Base-by-base conservation (phyloP, 2,329 filamentous ascomycete species). In the Ciborinia camelliae region DNA sequence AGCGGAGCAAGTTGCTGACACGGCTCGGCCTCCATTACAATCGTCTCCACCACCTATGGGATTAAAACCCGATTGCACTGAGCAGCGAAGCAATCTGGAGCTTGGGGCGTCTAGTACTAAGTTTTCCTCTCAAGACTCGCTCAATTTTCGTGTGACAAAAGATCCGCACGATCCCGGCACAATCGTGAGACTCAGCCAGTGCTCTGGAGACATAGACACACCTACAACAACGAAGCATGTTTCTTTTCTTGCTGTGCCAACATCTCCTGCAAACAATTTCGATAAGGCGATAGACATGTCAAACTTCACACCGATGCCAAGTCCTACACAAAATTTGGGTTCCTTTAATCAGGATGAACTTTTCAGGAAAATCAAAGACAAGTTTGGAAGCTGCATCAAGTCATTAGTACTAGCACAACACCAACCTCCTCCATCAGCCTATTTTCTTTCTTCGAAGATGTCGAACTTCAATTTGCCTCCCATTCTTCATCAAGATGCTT, bases 401-500 rank as follows among this genome's bases (percentile, higher is more conserved):
- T 32, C 30, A 10, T 15, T 63, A 6, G 5, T 59, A 23, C 53
- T 51, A 15, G 53, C 62, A 50, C 43, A 48, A 20, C 12, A 50
- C 14, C 41, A 63, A 32, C 60, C 75, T 4, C 80, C 82, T 35
- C 82, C 82, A 3, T 73, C 76, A 1, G 65, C 65, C 53, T 68
- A 79, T 52, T 82, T 80, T 70, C 79, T 92, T 1, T 73, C 78
- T 3, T 78, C 79, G 1, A 89, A 86, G 0, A 81, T 92, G 75
- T 76, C 81, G 69, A 74, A 80, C n/a, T 76, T 81, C 65, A 81
- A 81, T 15, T 77, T 87, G 10, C 89, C 90, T 0, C 81, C 88
- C 65, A 83, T 90, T 18, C 83, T 97, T 57, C 96, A 97, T 68
- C 90, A 92, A 75, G 88, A 92, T 73, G 88, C 93, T 0, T 93